phyloP scores from a whole-genome alignment of 257 asterid species.

The Anisodus tanguticus region DNA sequence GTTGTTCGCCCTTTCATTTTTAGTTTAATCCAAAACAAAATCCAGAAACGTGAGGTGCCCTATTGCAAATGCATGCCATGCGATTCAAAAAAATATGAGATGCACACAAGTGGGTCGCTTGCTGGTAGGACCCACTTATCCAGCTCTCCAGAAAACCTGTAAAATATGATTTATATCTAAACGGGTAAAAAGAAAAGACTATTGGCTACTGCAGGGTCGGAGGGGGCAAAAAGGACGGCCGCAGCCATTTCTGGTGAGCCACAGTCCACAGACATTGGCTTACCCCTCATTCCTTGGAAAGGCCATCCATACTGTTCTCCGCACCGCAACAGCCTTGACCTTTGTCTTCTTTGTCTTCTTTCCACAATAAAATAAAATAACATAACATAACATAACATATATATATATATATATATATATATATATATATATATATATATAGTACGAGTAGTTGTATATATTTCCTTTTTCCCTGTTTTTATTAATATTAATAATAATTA shows the following conservation, averaged over 20 bases:
- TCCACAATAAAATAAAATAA: not conserved
- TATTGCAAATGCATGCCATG: conserved; percentile 23
- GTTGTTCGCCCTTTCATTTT: no score
- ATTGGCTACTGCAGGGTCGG: conserved; percentile 1
- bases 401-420: no score
- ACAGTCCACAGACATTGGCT: not conserved
- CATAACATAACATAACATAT: no score
- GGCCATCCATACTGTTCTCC: conserved; percentile 15
- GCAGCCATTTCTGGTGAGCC: not conserved
- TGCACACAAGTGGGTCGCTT: not conserved
- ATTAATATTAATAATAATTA: no score
- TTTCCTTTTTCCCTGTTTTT: no score
- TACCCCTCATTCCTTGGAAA: conserved; percentile 25
- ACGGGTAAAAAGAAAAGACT: not conserved
- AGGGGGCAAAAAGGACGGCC: not conserved
- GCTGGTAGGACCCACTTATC: not conserved
- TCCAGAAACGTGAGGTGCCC: not conserved
- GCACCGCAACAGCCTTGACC: not conserved
- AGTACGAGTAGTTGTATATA: no score
- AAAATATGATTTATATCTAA: no score
- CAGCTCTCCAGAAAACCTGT: not conserved
- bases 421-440: no score
- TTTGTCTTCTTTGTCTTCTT: not conserved
- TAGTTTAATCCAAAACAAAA: no score
- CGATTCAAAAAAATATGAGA: not conserved